Base-by-base conservation (phyloP, 768 basidiomycete genomes). In the Albatrellus ellisii region DNA sequence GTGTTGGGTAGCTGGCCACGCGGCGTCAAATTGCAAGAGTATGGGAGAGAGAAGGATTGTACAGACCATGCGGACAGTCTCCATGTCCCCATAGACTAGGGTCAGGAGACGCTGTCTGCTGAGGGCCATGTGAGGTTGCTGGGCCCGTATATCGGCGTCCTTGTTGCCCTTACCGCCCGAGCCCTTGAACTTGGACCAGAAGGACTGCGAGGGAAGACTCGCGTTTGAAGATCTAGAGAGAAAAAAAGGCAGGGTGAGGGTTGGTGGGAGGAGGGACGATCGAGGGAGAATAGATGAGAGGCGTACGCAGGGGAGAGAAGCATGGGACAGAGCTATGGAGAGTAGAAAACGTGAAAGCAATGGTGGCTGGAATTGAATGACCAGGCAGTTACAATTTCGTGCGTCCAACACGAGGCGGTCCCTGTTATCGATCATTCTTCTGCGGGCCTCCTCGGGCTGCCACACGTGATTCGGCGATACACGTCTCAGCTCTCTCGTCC, bases 31-130 rank as follows among this genome's bases (percentile, higher is more conserved):
- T 20, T 33, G 40, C 17, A 24, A 4, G 36, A 42, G 17, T 38
- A 14, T 15, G 20, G 18, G 28, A 15, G 15, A 31, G 37, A 38
- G 6, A 21, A 8, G n/a, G n/a, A 37, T 15, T 20, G 22, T 41
- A 56, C 66, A 41, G 43, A 78, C 81, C 68, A 81, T 75, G 49
- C 79, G 70, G 45, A 90, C 69, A 6, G 87, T 89, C 62, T 90
- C 87, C 79, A 87, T 84, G 28, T 89, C 87, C 42, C 68, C 81
- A 58, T 79, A 85, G 7, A 75, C 77, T 44, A 90, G 74, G 45
- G 87, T 90, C 51, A 90, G 69, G 49, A 86, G 73, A 46, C 81
- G 75, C 51, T 81, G 79, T 42, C 83, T 64, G 20, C 78, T 68
- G 51, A 87, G 68, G 3, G 81, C 73, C 77, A 83, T 81, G 44